Evolutionary conservation across 1,284 basidiomycete species (phyloP).

Genomic region (Ustilago esculenta): DNA sequence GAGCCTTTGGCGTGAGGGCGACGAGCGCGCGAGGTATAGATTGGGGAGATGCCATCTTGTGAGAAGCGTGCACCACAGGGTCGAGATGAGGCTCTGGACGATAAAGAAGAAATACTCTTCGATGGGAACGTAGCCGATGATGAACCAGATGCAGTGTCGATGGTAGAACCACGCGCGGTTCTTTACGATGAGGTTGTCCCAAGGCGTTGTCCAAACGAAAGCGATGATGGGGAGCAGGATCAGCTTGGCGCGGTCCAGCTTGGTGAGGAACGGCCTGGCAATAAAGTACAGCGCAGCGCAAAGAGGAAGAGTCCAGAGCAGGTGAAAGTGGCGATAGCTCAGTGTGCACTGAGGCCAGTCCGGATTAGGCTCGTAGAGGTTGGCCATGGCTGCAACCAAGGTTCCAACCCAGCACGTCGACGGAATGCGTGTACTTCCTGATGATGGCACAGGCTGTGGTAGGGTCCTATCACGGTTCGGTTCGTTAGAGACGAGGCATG

Average conservation of each 20-base stretch:
- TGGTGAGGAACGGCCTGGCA: conserved; percentile 52
- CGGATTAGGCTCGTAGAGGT: conserved; percentile 15
- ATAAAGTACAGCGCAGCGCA: conserved; percentile 42
- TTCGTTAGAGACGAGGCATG: conserved; percentile 4
- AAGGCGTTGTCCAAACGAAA: conserved; percentile 61
- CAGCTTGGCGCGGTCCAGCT: conserved; percentile 55
- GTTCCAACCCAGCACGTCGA: neutral
- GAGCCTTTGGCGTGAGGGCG: neutral
- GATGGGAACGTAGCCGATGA: conserved; percentile 55
- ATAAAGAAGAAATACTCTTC: conserved; percentile 64
- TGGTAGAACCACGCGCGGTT: conserved; percentile 60
- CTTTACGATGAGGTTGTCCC: conserved; percentile 59
- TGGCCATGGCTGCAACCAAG: conserved; percentile 5
- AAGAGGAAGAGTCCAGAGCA: conserved; percentile 57
- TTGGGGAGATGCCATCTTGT: conserved; percentile 57
- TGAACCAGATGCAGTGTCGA: conserved; percentile 55
- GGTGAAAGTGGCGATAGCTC: conserved; percentile 55
- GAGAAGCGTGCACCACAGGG: conserved; percentile 51
- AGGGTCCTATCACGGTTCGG: neutral
- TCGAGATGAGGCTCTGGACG: conserved; percentile 60
- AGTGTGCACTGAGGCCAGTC: conserved; percentile 49
- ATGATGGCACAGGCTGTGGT: too few relatives aligned
- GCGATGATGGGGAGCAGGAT: conserved; percentile 56
- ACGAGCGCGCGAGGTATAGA: conserved; percentile 23
- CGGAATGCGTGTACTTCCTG: too few relatives aligned